Base-by-base conservation (phyloP, 805 yeast species). In the Teunomyces atbi region DNA sequence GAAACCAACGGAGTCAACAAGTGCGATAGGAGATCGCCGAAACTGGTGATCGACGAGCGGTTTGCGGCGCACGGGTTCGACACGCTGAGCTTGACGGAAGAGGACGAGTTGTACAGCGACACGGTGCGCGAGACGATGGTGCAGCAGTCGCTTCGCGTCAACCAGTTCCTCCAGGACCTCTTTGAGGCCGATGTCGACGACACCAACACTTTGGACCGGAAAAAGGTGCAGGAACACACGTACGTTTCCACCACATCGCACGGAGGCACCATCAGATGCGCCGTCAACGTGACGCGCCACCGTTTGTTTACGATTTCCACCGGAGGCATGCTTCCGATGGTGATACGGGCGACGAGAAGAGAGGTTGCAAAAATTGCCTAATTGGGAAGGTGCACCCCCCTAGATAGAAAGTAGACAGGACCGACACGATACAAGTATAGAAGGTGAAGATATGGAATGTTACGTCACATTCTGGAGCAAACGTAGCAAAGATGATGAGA, bases 311-410 rank as follows among this genome's bases (percentile, higher is more conserved):
- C 81, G 19, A 74, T 83, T 38, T 76, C 82, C 27, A 82, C 87
- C 1, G 86, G 87, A 6, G 84, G 84, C n/a, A 75, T 81, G 72
- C 78, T 83, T 11, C 82, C 83, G 3, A 68, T 79, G 26, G 78
- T 82, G 3, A 73, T 82, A 18, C 78, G 77, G 56, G 84, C 72
- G 6, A 61, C 66, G 4, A 50, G 45, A 38, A 44, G 35, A 34
- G 33, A 30, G 18, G 37, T 30, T 30, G 33, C 33, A 30, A 34
- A 34, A 34, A 16, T 34, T 34, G 10, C 30, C 30, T 12, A 37
- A 18, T 16, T 11, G 15, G 37, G 33, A 30, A 30, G 33, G 8
- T 23, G 1, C 26, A 7, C 8, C 4, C 20, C 5, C 5, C 5
- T 19, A 19, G 20, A 19, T 19, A 23, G n/a, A 23, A 23, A 8